Evolutionary conservation across 2,329 filamentous ascomycete genomes (phyloP).

Genomic region (Lecanicillium sp.): DNA sequence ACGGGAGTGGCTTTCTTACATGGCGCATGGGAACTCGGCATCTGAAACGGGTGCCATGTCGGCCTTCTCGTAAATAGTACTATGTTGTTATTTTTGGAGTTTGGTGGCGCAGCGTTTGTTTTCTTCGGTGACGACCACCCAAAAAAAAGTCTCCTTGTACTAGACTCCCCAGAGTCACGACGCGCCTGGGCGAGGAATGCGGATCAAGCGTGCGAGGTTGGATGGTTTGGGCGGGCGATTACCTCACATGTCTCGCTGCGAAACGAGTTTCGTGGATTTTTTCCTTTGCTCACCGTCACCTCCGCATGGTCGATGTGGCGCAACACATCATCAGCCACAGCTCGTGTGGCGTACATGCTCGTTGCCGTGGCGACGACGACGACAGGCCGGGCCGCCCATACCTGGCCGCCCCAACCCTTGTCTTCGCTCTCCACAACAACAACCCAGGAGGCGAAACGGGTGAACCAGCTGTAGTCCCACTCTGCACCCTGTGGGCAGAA

Average conservation of each 20-base stretch:
- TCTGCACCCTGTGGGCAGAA: no score
- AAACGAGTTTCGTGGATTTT: neutral
- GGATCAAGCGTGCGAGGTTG: constrained; percentile 4
- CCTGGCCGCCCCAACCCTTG: neutral
- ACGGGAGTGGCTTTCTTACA: constrained; percentile 39
- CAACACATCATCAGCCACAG: constrained; percentile 2
- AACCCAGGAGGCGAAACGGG: neutral
- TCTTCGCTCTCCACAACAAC: constrained; percentile 14
- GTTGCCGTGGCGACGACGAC: constrained; percentile 16
- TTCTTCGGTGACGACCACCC: no score
- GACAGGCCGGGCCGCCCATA: constrained; percentile 5
- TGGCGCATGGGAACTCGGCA: constrained; percentile 51
- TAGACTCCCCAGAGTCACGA: no score
- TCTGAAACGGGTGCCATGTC: constrained; percentile 33
- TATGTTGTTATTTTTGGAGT: constrained; percentile 6
- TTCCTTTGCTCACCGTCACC: no score
- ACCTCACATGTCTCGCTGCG: neutral
- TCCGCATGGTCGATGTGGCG: no score
- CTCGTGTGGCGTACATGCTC: neutral
- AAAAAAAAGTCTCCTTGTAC: no score
- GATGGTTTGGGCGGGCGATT: neutral
- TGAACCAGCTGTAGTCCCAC: no score
- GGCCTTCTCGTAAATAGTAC: constrained; percentile 6
- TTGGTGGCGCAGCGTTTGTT: neutral
- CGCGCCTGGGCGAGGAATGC: constrained; percentile 5